Evolutionary conservation across 1,284 basidiomycete genomes (phyloP), one percentile per base, ranked within the genome.

Genomic region (Microbotryum scabiosae): DNA sequence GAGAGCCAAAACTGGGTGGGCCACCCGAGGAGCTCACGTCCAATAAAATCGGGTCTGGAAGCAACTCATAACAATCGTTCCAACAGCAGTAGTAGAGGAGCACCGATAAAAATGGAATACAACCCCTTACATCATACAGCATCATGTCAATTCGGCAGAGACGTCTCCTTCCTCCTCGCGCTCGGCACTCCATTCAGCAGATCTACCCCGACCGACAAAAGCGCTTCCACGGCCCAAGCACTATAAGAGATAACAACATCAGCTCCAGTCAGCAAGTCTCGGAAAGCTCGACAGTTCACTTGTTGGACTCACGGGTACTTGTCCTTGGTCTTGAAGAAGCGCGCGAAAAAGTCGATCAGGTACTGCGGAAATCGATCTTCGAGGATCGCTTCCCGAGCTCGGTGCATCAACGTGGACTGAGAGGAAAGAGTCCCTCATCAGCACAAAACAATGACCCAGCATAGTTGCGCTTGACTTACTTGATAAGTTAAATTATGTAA

Each of bases 361-460:
- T 88, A 90, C 54, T 81, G 77, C 3, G 89, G 88, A 75, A 88
- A 91, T 16, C 77, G 81, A 41, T 83, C 86, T 51, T 80, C 79
- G 59, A 89, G 72, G 67, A 90, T 90, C 4, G 88, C 86, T 70
- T 86, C 81, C 62, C 88, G 79, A 36, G 85, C 86, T 30, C 81
- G 78, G 25, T 86, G 85, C 86, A 90, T 88, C 14, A 90, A 21
- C n/a, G 55, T 23, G 23, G 62, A 49, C 53, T 49, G 25, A 3
- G 16, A 12, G 16, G 10, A n/a, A 41, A 21, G 18, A n/a, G 26
- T 10, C 21, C 18, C 5, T 14, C 26, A 28, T 7, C 18, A 46
- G 20, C 23, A 9, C 28, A 30, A 5, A 21, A 20, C 3, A 26
- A 45, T 25, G 32, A 45, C 6, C 20, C 46, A n/a, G 18, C 21